Conservation (phyloP, 169 alveolate species). For the Cyclospora cayetanensis region DNA sequence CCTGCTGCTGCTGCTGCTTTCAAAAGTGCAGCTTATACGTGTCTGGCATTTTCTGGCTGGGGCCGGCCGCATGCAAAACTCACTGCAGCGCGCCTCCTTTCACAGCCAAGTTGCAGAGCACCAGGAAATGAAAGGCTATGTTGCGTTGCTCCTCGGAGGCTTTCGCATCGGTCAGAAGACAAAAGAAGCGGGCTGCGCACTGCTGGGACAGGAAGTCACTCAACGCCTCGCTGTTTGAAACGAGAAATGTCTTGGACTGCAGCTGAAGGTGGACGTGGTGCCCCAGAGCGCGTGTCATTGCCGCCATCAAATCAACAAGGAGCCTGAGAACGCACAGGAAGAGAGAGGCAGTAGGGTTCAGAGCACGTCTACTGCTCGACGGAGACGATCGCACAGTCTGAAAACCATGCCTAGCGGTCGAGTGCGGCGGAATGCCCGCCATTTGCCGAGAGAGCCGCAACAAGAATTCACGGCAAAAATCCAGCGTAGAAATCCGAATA, state of each 20-base stretch:
- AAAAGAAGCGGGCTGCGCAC: slow-evolving; percentile 60
- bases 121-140: slow-evolving; percentile 57
- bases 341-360: background rate
- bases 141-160: slow-evolving; percentile 50
- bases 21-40: no score
- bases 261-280: slow-evolving; percentile 57
- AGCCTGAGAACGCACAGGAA: background rate
- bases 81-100: slow-evolving; percentile 61
- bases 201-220: slow-evolving; percentile 59
- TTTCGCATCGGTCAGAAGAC: slow-evolving; percentile 36
- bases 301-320: slow-evolving; percentile 62
- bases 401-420: no score
- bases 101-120: slow-evolving; percentile 52
- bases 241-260: slow-evolving; percentile 12
- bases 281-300: slow-evolving; percentile 58
- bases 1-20: no score
- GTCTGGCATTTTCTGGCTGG: no score
- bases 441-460: no score
- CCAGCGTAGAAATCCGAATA: no score
- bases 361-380: background rate
- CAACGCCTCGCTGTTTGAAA: slow-evolving; percentile 7
- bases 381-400: no score
- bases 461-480: no score
- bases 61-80: no score
- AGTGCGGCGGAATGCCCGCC: no score